Conservation (phyloP, 495 filamentous ascomycete species). For the Coniosporium apollinis region DNA sequence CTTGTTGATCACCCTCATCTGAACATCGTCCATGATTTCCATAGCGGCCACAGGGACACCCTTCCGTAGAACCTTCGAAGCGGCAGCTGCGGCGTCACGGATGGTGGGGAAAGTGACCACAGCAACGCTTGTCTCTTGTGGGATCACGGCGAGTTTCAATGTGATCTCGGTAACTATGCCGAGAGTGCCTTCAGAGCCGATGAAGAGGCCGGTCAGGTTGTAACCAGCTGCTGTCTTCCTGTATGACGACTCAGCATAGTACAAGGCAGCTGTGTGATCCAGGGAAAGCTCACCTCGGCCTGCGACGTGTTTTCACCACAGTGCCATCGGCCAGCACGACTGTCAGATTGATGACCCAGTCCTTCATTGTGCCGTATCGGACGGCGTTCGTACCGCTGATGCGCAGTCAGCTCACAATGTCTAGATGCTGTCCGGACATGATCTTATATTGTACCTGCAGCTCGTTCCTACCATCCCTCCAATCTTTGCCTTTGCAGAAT, state of each 20-base stretch:
- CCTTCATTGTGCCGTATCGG: slow-evolving; percentile 72
- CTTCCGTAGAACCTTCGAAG: slow-evolving; percentile 50
- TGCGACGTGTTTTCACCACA: slow-evolving; percentile 55
- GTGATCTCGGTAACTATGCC: slow-evolving; percentile 64
- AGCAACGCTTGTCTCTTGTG: slow-evolving; percentile 55
- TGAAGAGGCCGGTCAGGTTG: slow-evolving; percentile 59
- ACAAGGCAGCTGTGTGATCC: neutral
- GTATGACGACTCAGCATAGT: slow-evolving; percentile 2
- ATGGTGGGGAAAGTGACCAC: slow-evolving; percentile 62
- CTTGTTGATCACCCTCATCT: slow-evolving; percentile 64
- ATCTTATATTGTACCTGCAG: slow-evolving; percentile 27
- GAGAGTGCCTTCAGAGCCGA: slow-evolving; percentile 64
- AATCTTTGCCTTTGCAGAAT: slow-evolving; percentile 20
- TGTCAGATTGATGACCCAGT: slow-evolving; percentile 71
- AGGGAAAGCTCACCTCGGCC: slow-evolving; percentile 30
- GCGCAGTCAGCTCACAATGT: neutral
- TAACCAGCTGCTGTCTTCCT: slow-evolving; percentile 65
- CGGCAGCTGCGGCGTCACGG: slow-evolving; percentile 52
- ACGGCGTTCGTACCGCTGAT: slow-evolving; percentile 56
- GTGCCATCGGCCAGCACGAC: slow-evolving; percentile 67
- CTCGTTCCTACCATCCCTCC: slow-evolving; percentile 62
- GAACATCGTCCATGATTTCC: slow-evolving; percentile 72
- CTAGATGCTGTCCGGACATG: neutral
- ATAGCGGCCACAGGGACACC: slow-evolving; percentile 63
- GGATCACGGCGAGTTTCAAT: slow-evolving; percentile 56